Evolutionary conservation across 257 asterid species (phyloP).

Genomic region (Salvia miltiorrhiza): DNA sequence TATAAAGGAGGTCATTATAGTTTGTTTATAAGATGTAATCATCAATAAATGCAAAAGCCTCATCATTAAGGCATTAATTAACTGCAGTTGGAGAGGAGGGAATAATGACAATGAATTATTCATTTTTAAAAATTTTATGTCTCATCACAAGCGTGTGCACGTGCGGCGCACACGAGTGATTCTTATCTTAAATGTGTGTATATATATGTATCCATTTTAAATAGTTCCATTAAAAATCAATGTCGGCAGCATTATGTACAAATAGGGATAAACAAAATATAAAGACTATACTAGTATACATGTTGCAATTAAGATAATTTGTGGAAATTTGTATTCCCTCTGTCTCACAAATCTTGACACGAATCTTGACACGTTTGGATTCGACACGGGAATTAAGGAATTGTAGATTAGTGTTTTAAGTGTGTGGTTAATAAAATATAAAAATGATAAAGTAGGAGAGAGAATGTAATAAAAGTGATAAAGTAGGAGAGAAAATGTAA

Average conservation of each 20-base stretch:
- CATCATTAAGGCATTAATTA: background rate
- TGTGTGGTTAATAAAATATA: no score
- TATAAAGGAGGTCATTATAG: background rate
- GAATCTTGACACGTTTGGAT: no score
- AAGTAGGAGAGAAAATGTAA: no score
- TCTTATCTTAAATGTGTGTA: background rate
- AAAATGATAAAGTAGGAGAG: no score
- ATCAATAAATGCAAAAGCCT: background rate
- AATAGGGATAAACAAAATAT: background rate
- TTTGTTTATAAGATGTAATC: background rate
- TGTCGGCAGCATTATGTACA: conserved; percentile 19
- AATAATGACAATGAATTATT: conserved; percentile 4
- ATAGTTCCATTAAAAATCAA: background rate
- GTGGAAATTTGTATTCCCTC: background rate
- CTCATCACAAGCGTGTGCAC: conserved; percentile 1
- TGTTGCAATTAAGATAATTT: background rate
- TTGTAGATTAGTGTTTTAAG: no score
- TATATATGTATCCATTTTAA: background rate
- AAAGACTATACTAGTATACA: background rate
- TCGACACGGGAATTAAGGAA: no score
- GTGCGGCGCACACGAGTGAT: conserved; percentile 4
- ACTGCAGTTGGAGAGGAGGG: background rate
- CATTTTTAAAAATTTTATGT: background rate
- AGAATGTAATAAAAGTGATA: no score
- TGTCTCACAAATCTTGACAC: no score